These are phyloP conservation scores for Pseudoneurospora amorphoporcata DNA, from an alignment of 495 filamentous ascomycete genomes.

Conservation along the genomic window DNA sequence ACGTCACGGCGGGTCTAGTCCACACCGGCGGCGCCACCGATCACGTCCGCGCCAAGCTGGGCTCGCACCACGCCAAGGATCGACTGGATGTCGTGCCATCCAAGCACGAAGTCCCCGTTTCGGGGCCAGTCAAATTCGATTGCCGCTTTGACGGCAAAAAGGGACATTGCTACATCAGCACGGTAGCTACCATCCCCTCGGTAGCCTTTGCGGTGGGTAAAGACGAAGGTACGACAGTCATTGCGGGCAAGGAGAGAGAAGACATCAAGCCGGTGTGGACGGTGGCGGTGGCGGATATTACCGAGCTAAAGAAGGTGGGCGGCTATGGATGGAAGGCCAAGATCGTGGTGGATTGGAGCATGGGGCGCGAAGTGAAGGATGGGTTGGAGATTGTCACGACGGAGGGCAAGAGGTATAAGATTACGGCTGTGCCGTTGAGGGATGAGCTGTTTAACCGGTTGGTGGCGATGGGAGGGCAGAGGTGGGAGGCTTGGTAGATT, in stretches of 20 bases:
- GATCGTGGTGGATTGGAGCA: conserved; percentile 71
- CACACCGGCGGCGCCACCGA: conserved; percentile 61
- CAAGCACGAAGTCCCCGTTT: conserved; percentile 26
- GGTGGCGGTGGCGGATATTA: conserved; percentile 39
- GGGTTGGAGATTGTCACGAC: conserved; percentile 59
- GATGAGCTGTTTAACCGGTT: conserved; percentile 84
- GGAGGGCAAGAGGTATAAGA: conserved; percentile 40
- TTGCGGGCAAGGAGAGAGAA: conserved; percentile 40
- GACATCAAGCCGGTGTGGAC: conserved; percentile 47
- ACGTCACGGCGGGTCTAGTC: conserved; percentile 55
- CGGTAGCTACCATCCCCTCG: conserved; percentile 46
- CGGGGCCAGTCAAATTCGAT: conserved; percentile 69
- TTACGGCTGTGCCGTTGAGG: conserved; percentile 65
- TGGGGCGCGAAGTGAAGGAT: conserved; percentile 67
- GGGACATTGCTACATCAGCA: conserved; percentile 61
- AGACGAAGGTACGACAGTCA: conserved; percentile 7
- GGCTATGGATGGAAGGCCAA: conserved; percentile 86
- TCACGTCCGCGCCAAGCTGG: conserved; percentile 53
- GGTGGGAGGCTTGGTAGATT: conserved; percentile 69
- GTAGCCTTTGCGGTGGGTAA: conserved; percentile 45
- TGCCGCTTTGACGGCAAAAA: conserved; percentile 59
- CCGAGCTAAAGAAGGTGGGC: conserved; percentile 70
- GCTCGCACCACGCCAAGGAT: conserved; percentile 56
- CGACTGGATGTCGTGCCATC: conserved; percentile 59
- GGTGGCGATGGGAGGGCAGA: conserved; percentile 72